A percentile compares a stretch with the other conserved stretches of the same genome.
These are phyloP conservation scores for Penicillium coprophilum DNA, from an alignment of 495 filamentous ascomycete species.

Conservation along the genomic window DNA sequence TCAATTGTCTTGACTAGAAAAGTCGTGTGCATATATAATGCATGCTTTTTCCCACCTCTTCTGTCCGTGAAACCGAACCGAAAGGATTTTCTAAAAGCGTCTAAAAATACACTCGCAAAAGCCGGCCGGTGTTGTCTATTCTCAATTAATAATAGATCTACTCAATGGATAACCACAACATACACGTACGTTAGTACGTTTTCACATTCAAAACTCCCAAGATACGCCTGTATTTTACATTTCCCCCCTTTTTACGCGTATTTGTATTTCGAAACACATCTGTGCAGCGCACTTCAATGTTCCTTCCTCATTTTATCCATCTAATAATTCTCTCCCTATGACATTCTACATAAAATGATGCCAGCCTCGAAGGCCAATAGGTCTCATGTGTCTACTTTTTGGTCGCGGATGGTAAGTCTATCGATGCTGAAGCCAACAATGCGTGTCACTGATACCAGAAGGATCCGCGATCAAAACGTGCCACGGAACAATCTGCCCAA, in stretches of 20 bases:
- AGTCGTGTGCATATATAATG: no score
- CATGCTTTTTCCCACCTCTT: no score
- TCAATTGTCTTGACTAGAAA: no score
- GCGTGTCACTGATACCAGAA: background rate
- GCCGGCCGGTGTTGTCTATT: no score
- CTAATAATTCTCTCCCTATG: background rate
- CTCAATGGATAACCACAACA: no score
- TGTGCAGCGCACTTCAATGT: background rate
- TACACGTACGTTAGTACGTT: no score
- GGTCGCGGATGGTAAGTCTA: background rate
- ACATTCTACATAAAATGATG: slow-evolving; percentile 1
- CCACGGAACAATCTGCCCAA: slow-evolving; percentile 11
- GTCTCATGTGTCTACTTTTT: background rate
- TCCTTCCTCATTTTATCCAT: background rate
- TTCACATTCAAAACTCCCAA: background rate
- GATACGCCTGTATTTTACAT: background rate
- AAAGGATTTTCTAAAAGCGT: no score
- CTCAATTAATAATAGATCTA: background rate
- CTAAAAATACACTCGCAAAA: no score
- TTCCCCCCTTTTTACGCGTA: background rate
- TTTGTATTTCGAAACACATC: background rate
- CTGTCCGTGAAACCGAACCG: no score
- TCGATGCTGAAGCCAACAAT: background rate
- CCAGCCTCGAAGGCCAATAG: background rate
- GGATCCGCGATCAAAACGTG: background rate